These are phyloP conservation scores for Myrica gale DNA, from an alignment of 306 rosid species.

Conservation along the genomic window DNA sequence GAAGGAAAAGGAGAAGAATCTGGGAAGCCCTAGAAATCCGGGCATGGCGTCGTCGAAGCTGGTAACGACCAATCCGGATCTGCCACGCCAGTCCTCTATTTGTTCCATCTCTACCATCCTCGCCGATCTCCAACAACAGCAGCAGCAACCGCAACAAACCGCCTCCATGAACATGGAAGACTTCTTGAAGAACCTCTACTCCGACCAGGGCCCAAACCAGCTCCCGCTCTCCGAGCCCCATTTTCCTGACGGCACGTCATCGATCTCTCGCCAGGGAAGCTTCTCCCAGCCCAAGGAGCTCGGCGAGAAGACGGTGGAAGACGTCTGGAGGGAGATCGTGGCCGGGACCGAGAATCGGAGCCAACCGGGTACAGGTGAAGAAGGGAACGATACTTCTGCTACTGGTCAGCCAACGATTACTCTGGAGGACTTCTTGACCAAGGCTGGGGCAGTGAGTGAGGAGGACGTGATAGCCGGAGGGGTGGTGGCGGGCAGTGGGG, in stretches of 20 bases:
- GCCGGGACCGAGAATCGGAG: conserved; percentile 35
- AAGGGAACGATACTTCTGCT: not conserved
- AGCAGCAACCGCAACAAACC: conserved; percentile 4
- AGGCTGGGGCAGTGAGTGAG: conserved; percentile 53
- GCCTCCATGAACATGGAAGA: conserved; percentile 66
- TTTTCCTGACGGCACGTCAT: conserved; percentile 1
- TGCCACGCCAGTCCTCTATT: conserved; percentile 63
- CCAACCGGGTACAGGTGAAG: conserved; percentile 23
- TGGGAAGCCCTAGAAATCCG: conserved; percentile 34
- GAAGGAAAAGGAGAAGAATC: not conserved
- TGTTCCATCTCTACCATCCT: conserved; percentile 56
- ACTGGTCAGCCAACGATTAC: conserved; percentile 33
- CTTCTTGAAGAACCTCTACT: conserved; percentile 56
- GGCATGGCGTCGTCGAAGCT: conserved; percentile 80
- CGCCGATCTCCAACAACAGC: conserved; percentile 47
- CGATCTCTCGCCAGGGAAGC: conserved; percentile 16
- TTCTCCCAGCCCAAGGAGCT: conserved; percentile 24
- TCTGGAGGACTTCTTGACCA: conserved; percentile 64
- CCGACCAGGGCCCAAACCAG: conserved; percentile 13
- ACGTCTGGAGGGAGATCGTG: conserved; percentile 71
- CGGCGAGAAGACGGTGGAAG: conserved; percentile 43
- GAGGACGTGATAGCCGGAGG: conserved; percentile 47
- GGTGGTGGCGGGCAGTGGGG: conserved; percentile 15
- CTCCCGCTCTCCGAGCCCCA: conserved; percentile 7
- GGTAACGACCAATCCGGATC: conserved; percentile 72